Evolutionary conservation across 768 basidiomycete species (phyloP), one percentile per base, ranked within the genome.

Genomic region (Paxillus rubicundulus): DNA sequence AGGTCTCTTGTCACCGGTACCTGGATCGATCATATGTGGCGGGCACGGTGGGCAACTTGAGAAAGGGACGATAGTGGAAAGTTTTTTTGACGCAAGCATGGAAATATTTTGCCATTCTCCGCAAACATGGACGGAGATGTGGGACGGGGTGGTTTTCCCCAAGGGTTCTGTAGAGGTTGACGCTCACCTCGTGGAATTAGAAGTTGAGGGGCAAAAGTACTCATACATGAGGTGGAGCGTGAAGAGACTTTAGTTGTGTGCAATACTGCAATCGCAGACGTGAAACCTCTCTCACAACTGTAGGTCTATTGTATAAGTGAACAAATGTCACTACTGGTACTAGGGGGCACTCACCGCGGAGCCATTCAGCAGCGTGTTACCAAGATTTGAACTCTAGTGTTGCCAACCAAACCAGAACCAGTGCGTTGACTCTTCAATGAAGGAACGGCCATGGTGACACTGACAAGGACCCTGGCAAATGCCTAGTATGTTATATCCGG

Each of bases 11-110:
- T 60, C 61, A 27, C 59, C 56, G 16, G 49, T 57, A 24, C 57
- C 60, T 13, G 65, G 65, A 4, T 62, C 61, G 10, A 28, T 64
- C 10, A 53, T 66, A 21, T 62, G 64, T 18, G 66, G 63, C 27
- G 41, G 39, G 12, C 63, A 67, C 21, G 21, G 50, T 8, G 59
- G 50, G 10, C 30, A 12, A 30, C 50, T 36, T 42, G 61, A 36
- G 20, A 52, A 42, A 39, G 62, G 55, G 36, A 50, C 43, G 30
- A 13, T 20, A 17, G n/a, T 12, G 17, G 32, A 39, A 18, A 27
- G 38, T 6, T 13, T 39, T 17, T 52, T 39, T 7, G 36, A 34
- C 9, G 36, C 27, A 2, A 34, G 7, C 5, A 24, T 49, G 12
- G 37, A 37, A 6, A n/a, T 49, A 21, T 62, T 54, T 30, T 56